These are phyloP conservation scores for Plantago elongata DNA, from an alignment of 257 asterid species.

Conservation along the genomic window DNA sequence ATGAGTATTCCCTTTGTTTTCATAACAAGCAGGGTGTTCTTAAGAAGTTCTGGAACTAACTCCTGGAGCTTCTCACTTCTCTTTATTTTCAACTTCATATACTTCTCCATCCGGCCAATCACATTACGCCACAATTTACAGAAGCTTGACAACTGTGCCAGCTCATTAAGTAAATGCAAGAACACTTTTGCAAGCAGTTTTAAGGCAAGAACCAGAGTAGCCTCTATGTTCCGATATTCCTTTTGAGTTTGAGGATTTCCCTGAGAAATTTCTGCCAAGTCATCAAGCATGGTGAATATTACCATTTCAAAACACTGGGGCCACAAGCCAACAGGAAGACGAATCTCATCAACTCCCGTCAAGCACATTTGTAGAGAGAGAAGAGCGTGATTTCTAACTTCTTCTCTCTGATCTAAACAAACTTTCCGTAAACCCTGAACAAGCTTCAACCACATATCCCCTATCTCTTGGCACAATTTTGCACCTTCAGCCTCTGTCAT, in stretches of 20 bases:
- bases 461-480: slow-evolving; percentile 71
- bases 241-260: slow-evolving; percentile 86
- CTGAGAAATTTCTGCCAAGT: slow-evolving; percentile 77
- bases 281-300: slow-evolving; percentile 82
- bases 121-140: slow-evolving; percentile 88
- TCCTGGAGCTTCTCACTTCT: slow-evolving; percentile 83
- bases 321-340: slow-evolving; percentile 60
- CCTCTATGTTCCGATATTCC: slow-evolving; percentile 83
- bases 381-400: slow-evolving; percentile 87
- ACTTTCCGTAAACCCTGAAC: slow-evolving; percentile 84
- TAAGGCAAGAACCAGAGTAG: slow-evolving; percentile 75
- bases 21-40: slow-evolving; percentile 75
- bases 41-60: slow-evolving; percentile 77
- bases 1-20: slow-evolving; percentile 73
- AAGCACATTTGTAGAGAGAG: slow-evolving; percentile 63
- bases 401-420: slow-evolving; percentile 93
- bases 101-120: slow-evolving; percentile 80
- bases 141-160: slow-evolving; percentile 63
- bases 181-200: slow-evolving; percentile 68
- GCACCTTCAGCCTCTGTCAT: slow-evolving; percentile 58
- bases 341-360: slow-evolving; percentile 61
- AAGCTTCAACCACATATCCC: slow-evolving; percentile 97
- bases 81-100: slow-evolving; percentile 67
- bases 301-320: slow-evolving; percentile 85
- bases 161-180: slow-evolving; percentile 43